Conservation (phyloP, 805 yeast genomes). For the Huiozyma naganishii region DNA sequence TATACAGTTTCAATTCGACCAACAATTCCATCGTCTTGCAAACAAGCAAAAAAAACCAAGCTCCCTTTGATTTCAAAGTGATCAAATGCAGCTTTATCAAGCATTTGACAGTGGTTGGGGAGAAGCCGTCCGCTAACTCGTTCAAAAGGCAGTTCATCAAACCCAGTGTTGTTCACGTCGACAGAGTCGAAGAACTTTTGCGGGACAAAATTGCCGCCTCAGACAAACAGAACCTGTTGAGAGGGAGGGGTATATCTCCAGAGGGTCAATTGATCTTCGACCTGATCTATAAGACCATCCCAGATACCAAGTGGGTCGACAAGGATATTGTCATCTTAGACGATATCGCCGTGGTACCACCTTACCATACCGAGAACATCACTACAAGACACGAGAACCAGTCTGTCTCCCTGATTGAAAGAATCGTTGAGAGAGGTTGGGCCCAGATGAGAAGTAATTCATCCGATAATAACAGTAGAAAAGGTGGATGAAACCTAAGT, state of each 20-base stretch:
- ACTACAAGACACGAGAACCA: conserved; percentile 10
- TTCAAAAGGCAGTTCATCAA: conserved; percentile 26
- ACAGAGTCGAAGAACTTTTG: conserved; percentile 19
- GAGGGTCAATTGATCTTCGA: conserved; percentile 38
- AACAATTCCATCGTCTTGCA: conserved; percentile 27
- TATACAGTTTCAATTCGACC: conserved; percentile 50
- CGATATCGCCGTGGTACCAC: conserved; percentile 36
- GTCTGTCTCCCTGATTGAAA: conserved; percentile 34
- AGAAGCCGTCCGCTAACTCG: conserved; percentile 21
- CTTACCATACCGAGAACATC: conserved; percentile 30
- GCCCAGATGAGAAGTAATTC: conserved; percentile 26
- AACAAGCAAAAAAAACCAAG: conserved; percentile 13
- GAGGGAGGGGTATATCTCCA: conserved; percentile 29
- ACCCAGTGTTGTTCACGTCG: conserved; percentile 27
- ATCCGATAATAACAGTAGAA: conserved; percentile 27
- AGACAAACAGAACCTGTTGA: conserved; percentile 15
- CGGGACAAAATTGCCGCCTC: conserved; percentile 18
- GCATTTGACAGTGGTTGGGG: conserved; percentile 37
- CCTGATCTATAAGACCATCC: conserved; percentile 33
- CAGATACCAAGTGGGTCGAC: conserved; percentile 36
- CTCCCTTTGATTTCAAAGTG: conserved; percentile 33
- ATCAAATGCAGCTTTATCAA: conserved; percentile 51
- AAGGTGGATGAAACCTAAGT: conserved; percentile 38
- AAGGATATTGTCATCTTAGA: conserved; percentile 36
- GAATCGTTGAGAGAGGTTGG: conserved; percentile 43